Percentiles rank a stretch among this genome's conserved stretches.
phyloP scores from a whole-genome alignment of 805 yeast species.

The Diddensiella transvaalensis region DNA sequence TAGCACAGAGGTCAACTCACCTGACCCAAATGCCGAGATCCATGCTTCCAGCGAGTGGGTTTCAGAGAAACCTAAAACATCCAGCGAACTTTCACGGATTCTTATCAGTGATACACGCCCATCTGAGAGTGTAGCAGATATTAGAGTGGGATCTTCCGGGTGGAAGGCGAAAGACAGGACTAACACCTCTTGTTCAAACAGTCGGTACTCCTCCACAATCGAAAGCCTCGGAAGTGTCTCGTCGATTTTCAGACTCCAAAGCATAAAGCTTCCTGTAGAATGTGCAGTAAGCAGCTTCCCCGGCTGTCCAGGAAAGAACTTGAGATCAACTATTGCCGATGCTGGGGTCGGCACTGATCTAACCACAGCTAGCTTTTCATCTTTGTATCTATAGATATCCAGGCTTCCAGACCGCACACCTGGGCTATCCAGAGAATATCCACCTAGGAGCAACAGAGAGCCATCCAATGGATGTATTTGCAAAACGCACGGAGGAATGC shows the following conservation, averaged over 20 bases:
- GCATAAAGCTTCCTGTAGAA: constrained; percentile 68
- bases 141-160: constrained; percentile 35
- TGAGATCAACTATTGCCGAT: constrained; percentile 69
- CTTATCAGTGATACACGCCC: constrained; percentile 55
- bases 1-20: constrained; percentile 47
- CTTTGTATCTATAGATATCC: constrained; percentile 40
- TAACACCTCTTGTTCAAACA: constrained; percentile 48
- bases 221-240: constrained; percentile 16
- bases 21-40: constrained; percentile 67
- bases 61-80: constrained; percentile 31
- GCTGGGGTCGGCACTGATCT: constrained; percentile 22
- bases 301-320: constrained; percentile 55
- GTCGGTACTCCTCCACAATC: constrained; percentile 36
- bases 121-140: constrained; percentile 62
- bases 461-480: constrained; percentile 52
- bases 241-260: constrained; percentile 50
- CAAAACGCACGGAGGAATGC: constrained; percentile 81
- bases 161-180: constrained; percentile 65
- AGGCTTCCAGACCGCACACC: constrained; percentile 63
- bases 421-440: constrained; percentile 67
- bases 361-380: constrained; percentile 17
- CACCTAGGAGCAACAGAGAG: constrained; percentile 61
- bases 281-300: constrained; percentile 59
- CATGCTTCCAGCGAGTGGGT: constrained; percentile 79
- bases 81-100: constrained; percentile 25